These are phyloP conservation scores for Cladophialophora psammophila DNA, from an alignment of 2,329 filamentous ascomycete genomes.

Conservation along the genomic window DNA sequence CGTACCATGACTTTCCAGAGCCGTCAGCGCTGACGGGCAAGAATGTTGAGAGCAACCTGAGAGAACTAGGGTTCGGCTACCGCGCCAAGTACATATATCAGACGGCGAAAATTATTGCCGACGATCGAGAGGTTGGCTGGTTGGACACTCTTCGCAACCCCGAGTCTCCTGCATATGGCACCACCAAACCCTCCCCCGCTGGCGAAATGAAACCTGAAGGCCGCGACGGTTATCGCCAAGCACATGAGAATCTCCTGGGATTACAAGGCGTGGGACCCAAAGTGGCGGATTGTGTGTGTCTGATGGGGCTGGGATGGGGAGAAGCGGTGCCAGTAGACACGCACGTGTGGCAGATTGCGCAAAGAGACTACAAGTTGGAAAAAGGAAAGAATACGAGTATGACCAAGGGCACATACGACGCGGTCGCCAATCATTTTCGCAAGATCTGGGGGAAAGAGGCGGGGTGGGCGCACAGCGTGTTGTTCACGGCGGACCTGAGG, in stretches of 20 bases:
- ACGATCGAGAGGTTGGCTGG: conserved; percentile 75
- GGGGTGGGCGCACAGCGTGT: conserved; percentile 95
- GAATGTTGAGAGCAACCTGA: conserved; percentile 80
- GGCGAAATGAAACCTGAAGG: conserved; percentile 59
- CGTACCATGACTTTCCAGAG: conserved; percentile 86
- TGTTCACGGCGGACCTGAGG: conserved; percentile 91
- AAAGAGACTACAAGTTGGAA: conserved; percentile 92
- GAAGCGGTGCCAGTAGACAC: conserved; percentile 96
- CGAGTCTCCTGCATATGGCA: conserved; percentile 68
- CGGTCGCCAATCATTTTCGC: conserved; percentile 88
- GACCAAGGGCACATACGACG: conserved; percentile 87
- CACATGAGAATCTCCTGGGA: conserved; percentile 79
- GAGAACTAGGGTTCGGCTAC: conserved; percentile 90
- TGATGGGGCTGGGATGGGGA: conserved; percentile 96
- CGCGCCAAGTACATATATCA: conserved; percentile 89
- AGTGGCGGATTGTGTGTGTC: conserved; percentile 92
- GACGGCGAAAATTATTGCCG: conserved; percentile 77
- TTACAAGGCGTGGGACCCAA: conserved; percentile 94
- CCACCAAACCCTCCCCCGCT: conserved; percentile 50
- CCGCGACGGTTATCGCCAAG: conserved; percentile 74
- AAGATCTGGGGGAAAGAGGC: conserved; percentile 90
- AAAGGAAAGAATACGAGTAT: conserved; percentile 82
- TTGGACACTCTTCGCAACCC: conserved; percentile 79
- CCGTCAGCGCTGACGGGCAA: conserved; percentile 75
- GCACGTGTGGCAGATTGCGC: conserved; percentile 98